Evolutionary conservation across 225 moss, liverwort and hornwort genomes (phyloP).

Genomic region (Rhytidiadelphus loreus): DNA sequence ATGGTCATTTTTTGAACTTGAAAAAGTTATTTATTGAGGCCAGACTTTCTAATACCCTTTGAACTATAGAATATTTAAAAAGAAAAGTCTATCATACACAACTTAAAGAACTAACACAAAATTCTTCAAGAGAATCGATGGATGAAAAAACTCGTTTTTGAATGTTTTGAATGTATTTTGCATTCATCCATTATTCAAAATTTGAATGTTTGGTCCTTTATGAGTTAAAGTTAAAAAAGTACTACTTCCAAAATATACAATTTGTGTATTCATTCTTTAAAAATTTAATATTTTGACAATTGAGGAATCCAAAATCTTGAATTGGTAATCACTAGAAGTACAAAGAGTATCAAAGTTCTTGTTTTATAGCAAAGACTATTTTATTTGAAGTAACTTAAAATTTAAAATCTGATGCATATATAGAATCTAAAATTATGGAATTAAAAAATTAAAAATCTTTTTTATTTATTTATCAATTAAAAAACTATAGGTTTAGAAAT

Average conservation of each 20-base stretch:
- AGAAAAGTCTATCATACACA: not conserved
- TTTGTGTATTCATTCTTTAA: not conserved
- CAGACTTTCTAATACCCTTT: accelerated
- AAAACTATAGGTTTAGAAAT: not conserved
- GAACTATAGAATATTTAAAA: not conserved
- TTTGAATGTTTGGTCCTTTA: accelerated
- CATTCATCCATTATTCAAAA: not conserved
- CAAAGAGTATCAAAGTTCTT: accelerated
- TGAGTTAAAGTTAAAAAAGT: not conserved
- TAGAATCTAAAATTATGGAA: not conserved
- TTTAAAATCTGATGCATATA: not conserved
- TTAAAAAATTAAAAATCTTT: not conserved
- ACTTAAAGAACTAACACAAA: not conserved
- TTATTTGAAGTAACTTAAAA: not conserved
- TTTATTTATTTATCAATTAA: not conserved
- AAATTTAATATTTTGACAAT: not conserved
- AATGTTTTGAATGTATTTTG: not conserved
- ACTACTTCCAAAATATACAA: not conserved
- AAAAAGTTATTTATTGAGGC: not conserved
- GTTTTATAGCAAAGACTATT: not conserved
- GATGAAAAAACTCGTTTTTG: not conserved
- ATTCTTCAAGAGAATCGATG: not conserved
- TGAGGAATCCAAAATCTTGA: not conserved
- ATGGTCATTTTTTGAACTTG: not conserved
- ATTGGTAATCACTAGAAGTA: not conserved